A percentile compares a stretch with the other conserved stretches of the same genome.
These are phyloP conservation scores for Malus sieversii DNA, from an alignment of 306 rosid genomes.

Conservation along the genomic window DNA sequence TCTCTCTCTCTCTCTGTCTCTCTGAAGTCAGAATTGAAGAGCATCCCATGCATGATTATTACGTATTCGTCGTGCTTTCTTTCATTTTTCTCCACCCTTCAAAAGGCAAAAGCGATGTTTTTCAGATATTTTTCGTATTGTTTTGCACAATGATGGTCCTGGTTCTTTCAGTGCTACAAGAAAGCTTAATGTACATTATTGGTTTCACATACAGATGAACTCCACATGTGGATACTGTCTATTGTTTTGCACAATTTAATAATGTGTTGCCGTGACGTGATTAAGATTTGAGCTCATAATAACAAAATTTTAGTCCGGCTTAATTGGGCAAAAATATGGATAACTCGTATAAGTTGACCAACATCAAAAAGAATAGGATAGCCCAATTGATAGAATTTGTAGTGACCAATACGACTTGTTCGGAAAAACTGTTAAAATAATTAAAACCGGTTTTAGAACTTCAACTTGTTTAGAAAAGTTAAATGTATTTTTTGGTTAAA, in stretches of 20 bases:
- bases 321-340: background rate
- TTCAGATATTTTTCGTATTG: background rate
- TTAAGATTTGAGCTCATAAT: background rate
- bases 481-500: too few species aligned
- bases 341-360: background rate
- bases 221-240: background rate
- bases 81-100: background rate
- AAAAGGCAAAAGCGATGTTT: background rate
- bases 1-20: background rate
- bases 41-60: conserved; percentile 81
- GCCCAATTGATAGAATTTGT: too few species aligned
- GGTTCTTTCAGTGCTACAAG: background rate
- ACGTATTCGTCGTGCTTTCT: conserved; percentile 41
- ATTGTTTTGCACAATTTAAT: too few species aligned
- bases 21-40: conserved; percentile 9
- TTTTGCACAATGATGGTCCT: background rate
- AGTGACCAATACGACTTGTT: too few species aligned
- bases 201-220: too few species aligned
- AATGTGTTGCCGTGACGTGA: background rate
- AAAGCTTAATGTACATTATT: background rate
- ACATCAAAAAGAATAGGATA: too few species aligned
- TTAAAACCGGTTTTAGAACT: too few species aligned
- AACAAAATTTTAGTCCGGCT: background rate
- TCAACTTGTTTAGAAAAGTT: too few species aligned
- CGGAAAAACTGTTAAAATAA: too few species aligned